phyloP scores from a whole-genome alignment of 1,284 basidiomycete genomes.

The Malassezia arunalokei region DNA sequence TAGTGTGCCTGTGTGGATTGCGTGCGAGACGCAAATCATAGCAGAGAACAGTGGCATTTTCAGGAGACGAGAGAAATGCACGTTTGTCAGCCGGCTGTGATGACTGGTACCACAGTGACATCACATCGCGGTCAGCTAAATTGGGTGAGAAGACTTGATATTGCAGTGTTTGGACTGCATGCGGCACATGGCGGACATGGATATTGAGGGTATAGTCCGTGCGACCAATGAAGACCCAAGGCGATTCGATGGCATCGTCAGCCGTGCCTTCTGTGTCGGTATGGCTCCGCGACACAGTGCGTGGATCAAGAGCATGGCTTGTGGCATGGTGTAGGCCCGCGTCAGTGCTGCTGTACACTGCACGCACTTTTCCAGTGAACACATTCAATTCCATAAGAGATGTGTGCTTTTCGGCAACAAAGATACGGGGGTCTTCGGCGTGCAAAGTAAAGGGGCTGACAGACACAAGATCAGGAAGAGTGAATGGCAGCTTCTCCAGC shows the following conservation, averaged over 20 bases:
- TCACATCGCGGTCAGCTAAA: slow-evolving; percentile 35
- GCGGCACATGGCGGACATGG: slow-evolving; percentile 29
- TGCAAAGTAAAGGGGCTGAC: slow-evolving; percentile 69
- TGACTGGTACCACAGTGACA: slow-evolving; percentile 27
- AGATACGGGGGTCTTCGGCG: slow-evolving; percentile 60
- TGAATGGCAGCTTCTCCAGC: slow-evolving; percentile 64
- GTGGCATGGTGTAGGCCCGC: not conserved
- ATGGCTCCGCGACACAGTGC: not conserved
- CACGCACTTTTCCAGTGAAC: slow-evolving; percentile 67
- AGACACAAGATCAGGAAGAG: slow-evolving; percentile 73
- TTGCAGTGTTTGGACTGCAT: slow-evolving; percentile 34
- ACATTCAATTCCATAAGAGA: slow-evolving; percentile 66
- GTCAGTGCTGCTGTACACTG: slow-evolving; percentile 53
- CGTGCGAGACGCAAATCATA: slow-evolving; percentile 26
- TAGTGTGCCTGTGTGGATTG: not conserved
- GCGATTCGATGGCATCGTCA: slow-evolving; percentile 12
- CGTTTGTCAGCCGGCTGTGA: slow-evolving; percentile 23
- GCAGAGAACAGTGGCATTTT: slow-evolving; percentile 36
- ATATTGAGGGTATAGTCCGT: slow-evolving; percentile 45
- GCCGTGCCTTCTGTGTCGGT: not conserved
- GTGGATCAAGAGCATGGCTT: not conserved
- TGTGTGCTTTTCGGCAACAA: slow-evolving; percentile 73
- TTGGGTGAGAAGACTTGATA: slow-evolving; percentile 42
- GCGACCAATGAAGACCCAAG: slow-evolving; percentile 31
- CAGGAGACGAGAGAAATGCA: slow-evolving; percentile 33